Base-by-base conservation (phyloP, 495 filamentous ascomycete species). In the Ramalina intermedia region DNA sequence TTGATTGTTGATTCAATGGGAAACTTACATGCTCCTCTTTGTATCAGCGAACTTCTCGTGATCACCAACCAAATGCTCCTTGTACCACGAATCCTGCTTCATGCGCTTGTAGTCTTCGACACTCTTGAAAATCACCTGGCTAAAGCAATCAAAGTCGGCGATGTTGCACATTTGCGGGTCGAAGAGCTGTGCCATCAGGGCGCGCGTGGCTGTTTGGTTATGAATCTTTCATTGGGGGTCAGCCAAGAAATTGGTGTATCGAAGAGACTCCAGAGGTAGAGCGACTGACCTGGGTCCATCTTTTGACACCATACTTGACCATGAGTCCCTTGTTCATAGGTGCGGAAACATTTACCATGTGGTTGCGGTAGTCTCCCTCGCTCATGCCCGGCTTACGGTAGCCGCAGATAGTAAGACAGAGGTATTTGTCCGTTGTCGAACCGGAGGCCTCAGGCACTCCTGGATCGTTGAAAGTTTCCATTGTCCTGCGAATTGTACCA, bases 1-100 rank as follows among this genome's bases (percentile, higher is more conserved):
- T 11, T 21, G 18, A 17, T n/a, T 21, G 36, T 29, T 47, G 3
- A 21, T 35, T 16, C 6, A 29, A 29, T 29, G 27, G 9, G 4
- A 29, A 9, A 57, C 55, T 45, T 57, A 53, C 66, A 46, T 54
- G 50, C 64, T 69, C 44, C 53, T 58, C 49, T 61, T 66, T 13
- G 63, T 69, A 61, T 71, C 69, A 16, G 69, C 69, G 61, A 72
- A 72, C 14, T 65, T 66, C 50, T 66, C 65, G 54, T 72, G 68
- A 49, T 73, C 69, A 20, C 53, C 53, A 11, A 59, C 43, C 8
- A 69, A 39, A 46, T 65, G 49, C 55, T 71, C 59, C 53, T 67
- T 41, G 18, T 67, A 66, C 23, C 51, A 62, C 9, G 64, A 61
- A 56, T 66, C 64, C 21, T 63, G 41, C 44, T 63, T 65, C 63